phyloP scores from a whole-genome alignment of 305 asterid genomes.

The Fraxinus greggii region DNA sequence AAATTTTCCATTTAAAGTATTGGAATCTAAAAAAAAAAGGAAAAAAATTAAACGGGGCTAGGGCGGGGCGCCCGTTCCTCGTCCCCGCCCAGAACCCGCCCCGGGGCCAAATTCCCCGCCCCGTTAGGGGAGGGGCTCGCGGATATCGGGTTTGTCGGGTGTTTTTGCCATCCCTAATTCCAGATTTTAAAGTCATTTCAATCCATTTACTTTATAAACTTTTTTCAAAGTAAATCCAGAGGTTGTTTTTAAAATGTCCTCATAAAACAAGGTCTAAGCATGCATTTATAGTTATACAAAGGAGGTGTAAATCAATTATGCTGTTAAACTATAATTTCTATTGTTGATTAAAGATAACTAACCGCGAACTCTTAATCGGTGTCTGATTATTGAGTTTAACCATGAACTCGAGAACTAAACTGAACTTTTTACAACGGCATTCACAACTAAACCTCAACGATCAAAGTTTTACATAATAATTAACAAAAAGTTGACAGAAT shows the following conservation, averaged over 20 bases:
- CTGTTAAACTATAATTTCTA: background rate
- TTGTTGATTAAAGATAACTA: background rate
- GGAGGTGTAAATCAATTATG: background rate
- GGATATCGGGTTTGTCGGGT: too few species aligned
- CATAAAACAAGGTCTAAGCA: background rate
- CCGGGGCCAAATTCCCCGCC: too few species aligned
- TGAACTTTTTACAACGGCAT: background rate
- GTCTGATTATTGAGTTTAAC: background rate
- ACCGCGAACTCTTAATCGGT: background rate
- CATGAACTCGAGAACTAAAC: background rate
- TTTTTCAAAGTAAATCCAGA: too few species aligned
- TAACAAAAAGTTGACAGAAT: background rate
- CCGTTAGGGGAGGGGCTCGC: too few species aligned
- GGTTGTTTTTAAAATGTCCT: too few species aligned
- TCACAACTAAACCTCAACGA: background rate
- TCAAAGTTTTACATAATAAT: background rate
- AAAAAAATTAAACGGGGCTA: too few species aligned
- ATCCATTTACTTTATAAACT: background rate
- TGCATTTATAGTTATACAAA: background rate
- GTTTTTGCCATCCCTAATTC: too few species aligned
- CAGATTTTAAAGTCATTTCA: background rate
- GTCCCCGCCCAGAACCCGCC: too few species aligned
- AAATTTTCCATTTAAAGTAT: too few species aligned
- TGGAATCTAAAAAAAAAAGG: too few species aligned
- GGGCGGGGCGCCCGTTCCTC: too few species aligned